A percentile compares a stretch with the other conserved stretches of the same genome.
These are phyloP conservation scores for Aquilaria sinensis DNA, from an alignment of 345 rosid genomes.

Conservation along the genomic window DNA sequence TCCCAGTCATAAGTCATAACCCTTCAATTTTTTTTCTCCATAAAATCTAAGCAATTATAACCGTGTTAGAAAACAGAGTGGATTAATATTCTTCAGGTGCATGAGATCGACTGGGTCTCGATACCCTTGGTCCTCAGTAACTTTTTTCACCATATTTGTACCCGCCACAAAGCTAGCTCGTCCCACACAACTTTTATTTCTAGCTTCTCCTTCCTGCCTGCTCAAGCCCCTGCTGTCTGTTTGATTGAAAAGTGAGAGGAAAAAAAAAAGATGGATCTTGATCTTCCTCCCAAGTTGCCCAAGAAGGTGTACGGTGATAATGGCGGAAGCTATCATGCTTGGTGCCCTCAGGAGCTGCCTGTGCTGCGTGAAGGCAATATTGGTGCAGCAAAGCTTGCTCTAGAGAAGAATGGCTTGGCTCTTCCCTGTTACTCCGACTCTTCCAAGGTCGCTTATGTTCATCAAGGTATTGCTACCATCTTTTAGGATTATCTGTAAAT, in stretches of 20 bases:
- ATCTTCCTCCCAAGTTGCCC: conserved; percentile 66
- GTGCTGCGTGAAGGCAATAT: conserved; percentile 74
- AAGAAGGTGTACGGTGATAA: conserved; percentile 62
- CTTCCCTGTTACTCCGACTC: conserved; percentile 90
- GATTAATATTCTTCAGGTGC: no score
- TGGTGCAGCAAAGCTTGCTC: conserved; percentile 86
- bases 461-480: conserved; percentile 44
- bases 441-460: conserved; percentile 83
- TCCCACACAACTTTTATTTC: no score
- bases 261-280: conserved; percentile 50
- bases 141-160: no score
- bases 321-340: conserved; percentile 75
- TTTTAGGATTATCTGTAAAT: not conserved
- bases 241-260: not conserved
- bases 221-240: no score
- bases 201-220: no score
- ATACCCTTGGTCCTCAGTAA: no score
- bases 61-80: no score
- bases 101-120: no score
- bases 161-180: no score
- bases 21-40: no score
- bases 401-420: conserved; percentile 76
- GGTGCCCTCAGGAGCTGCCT: conserved; percentile 73
- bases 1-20: no score
- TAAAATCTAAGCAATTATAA: no score